Percentiles rank a stretch among this genome's conserved stretches.
Evolutionary conservation across 106 monocot species (phyloP).

Genomic region (Apostasia ramifera): DNA sequence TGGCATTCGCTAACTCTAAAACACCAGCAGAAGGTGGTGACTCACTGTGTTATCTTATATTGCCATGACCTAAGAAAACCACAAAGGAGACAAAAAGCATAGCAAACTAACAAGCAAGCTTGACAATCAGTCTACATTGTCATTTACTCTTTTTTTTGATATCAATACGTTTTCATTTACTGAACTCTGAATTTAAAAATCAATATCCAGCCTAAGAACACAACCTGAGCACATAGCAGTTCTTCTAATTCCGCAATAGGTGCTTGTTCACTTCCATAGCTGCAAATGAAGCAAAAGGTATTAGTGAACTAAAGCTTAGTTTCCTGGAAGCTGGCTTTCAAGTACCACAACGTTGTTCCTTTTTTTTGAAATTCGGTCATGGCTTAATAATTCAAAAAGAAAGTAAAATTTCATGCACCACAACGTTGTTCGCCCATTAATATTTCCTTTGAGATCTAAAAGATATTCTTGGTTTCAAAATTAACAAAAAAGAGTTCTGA

Average conservation of each 20-base stretch:
- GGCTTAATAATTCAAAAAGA: no score
- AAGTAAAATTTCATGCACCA: no score
- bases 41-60: neutral
- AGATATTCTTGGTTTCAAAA: no score
- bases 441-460: no score
- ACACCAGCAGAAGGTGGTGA: no score
- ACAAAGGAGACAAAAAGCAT: no score
- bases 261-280: slow-evolving; percentile 10
- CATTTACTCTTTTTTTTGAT: neutral
- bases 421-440: no score
- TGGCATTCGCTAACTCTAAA: no score
- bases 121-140: neutral
- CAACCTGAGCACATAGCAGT: slow-evolving; percentile 1
- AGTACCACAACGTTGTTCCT: no score
- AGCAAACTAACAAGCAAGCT: neutral
- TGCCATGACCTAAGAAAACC: neutral
- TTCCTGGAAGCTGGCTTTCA: neutral
- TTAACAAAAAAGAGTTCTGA: no score
- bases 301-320: neutral
- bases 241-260: slow-evolving; percentile 2
- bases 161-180: no score
- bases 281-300: neutral
- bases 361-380: no score
- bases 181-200: neutral
- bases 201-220: neutral